Base-by-base conservation (phyloP, 306 rosid species). In the Cucurbita maxima region DNA sequence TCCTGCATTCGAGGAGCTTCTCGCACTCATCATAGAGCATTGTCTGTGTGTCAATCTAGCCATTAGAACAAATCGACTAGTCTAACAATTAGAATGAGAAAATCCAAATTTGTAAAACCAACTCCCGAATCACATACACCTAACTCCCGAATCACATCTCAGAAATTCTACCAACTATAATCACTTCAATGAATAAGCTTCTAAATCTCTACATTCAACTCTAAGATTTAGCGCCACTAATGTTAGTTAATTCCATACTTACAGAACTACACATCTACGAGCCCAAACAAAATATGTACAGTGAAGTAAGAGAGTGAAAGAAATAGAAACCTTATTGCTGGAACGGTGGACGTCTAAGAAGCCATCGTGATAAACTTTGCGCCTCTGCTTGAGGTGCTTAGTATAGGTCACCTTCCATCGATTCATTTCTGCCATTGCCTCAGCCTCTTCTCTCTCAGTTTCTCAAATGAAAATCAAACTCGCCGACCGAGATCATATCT, bases 401-500 rank as follows among this genome's bases (percentile, higher is more conserved):
- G 96, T 85, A 86, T 87, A 89, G 77, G 92, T 93, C 55, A 84
- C 94, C 72, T 70, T 82, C 97, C 97, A 90, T 62, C 89, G 90
- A 78, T 87, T 85, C 79, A 72, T 55, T 45, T 84, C 87, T 78
- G 20, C 87, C 96, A 87, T 87, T 71, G 75, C 30, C 47, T 37
- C 77, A 16, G 71, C 22, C 52, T 50, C 44, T 75, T 76, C 78
- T 19, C 60, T 5, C 25, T 6, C 40, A 69, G 16, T 15, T 60
- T 12, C 74, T 22, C 55, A 20, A 12, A 22, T 71, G 16, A 55
- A 13, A 13, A 11, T 52, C 55, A 66, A 66, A 44, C 43, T 68
- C 73, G 7, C 41, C 1, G 73, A 13, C 41, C 5, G 73, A 13
- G 43, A 47, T 47, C 20, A 7, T 47, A 4, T 22, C 54, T 68